phyloP scores from a whole-genome alignment of 495 filamentous ascomycete genomes.

The Trypethelium eluteriae region DNA sequence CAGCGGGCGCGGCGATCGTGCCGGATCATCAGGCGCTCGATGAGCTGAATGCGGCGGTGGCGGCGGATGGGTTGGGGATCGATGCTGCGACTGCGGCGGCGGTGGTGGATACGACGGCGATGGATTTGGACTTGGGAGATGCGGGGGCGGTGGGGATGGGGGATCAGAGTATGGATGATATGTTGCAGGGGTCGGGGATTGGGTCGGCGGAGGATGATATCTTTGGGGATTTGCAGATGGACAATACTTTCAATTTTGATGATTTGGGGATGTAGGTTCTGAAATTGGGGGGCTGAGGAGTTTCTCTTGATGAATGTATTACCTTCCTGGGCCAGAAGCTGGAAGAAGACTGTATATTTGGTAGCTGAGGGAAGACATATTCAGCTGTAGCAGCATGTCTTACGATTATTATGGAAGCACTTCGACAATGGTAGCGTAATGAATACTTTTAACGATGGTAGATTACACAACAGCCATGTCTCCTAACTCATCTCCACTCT shows the following conservation, averaged over 20 bases:
- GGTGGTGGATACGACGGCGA: conserved; percentile 13
- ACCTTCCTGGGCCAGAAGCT: too few species aligned
- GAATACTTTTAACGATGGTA: too few species aligned
- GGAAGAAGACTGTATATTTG: too few species aligned
- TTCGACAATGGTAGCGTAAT: too few species aligned
- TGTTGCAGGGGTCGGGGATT: conserved; percentile 8
- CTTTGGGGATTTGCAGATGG: conserved; percentile 27
- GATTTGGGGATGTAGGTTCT: conserved; percentile 4
- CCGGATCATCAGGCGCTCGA: background rate
- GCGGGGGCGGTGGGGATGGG: conserved; percentile 6
- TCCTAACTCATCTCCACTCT: too few species aligned
- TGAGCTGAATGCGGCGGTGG: conserved; percentile 19
- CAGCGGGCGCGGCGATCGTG: conserved; percentile 9
- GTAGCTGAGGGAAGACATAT: too few species aligned
- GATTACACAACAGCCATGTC: too few species aligned
- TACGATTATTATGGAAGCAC: too few species aligned
- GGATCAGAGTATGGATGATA: conserved; percentile 16
- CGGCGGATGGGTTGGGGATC: conserved; percentile 5
- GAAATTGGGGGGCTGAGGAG: background rate
- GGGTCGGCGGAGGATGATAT: conserved; percentile 26
- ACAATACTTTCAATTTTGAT: conserved; percentile 23
- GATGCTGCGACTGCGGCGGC: conserved; percentile 6
- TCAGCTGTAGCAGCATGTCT: too few species aligned
- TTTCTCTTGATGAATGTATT: too few species aligned
- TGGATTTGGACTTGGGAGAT: conserved; percentile 21